These are phyloP conservation scores for Tylopilus subfusipes DNA, from an alignment of 768 basidiomycete species.

Conservation along the genomic window DNA sequence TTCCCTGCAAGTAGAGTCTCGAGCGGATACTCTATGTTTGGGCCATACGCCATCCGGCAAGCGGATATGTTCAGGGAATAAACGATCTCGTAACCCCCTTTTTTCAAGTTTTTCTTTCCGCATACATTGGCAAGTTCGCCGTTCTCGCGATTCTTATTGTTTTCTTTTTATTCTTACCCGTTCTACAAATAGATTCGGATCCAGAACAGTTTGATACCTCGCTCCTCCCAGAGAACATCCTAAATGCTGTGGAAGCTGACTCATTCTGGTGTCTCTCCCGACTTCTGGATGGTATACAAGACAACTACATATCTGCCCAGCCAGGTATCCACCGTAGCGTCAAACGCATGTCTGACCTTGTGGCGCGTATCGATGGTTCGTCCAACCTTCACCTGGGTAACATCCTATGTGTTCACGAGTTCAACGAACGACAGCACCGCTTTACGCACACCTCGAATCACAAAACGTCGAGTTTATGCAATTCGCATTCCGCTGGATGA, in stretches of 20 bases:
- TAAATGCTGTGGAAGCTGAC: conserved; percentile 92
- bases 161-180: background rate
- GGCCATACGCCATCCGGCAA: conserved; percentile 98
- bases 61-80: conserved; percentile 98
- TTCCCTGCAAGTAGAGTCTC: conserved; percentile 57
- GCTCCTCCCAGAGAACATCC: conserved; percentile 60
- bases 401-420: background rate
- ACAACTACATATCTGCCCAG: conserved; percentile 96
- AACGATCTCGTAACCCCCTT: conserved; percentile 98
- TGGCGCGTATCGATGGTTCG: conserved; percentile 82
- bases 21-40: conserved; percentile 97
- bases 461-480: conserved; percentile 99
- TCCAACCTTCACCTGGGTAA: conserved; percentile 4
- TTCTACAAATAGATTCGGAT: conserved; percentile 64
- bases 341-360: conserved; percentile 89
- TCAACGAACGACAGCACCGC: conserved; percentile 53
- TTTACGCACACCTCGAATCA: conserved; percentile 79
- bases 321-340: conserved; percentile 96
- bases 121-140: conserved; percentile 75
- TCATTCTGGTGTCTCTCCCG: conserved; percentile 98
- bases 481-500: conserved; percentile 99
- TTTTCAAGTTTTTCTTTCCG: conserved; percentile 94
- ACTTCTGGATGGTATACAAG: conserved; percentile 94
- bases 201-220: conserved; percentile 86
- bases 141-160: background rate